phyloP scores from a whole-genome alignment of 2,329 filamentous ascomycete species.

The Aureobasidium namibiae region DNA sequence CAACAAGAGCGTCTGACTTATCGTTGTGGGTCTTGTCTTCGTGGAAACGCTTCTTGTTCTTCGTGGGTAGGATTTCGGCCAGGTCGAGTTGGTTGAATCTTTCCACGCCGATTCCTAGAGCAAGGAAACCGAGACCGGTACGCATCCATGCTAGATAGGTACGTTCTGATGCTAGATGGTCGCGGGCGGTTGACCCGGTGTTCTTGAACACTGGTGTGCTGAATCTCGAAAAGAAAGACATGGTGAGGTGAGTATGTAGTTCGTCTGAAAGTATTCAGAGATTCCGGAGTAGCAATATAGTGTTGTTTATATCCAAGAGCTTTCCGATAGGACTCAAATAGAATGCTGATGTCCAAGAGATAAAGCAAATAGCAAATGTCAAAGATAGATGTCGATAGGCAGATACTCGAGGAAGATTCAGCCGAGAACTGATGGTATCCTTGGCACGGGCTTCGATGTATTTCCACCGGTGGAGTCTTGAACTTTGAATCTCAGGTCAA shows the following conservation, averaged over 20 bases:
- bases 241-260: not conserved
- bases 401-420: not conserved
- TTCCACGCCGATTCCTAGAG: constrained; percentile 44
- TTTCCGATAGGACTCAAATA: too few relatives aligned
- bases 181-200: constrained; percentile 42
- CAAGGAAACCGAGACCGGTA: constrained; percentile 45
- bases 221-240: constrained; percentile 5
- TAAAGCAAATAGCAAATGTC: not conserved
- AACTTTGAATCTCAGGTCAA: not conserved
- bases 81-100: constrained; percentile 32
- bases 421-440: constrained; percentile 1
- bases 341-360: not conserved
- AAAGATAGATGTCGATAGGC: not conserved
- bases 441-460: not conserved
- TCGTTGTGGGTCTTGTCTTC: not conserved
- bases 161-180: constrained; percentile 47
- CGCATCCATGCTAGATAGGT: constrained; percentile 47
- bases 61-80: constrained; percentile 21
- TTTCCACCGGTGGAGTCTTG: not conserved
- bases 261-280: too few relatives aligned
- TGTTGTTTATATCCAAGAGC: too few relatives aligned
- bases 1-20: constrained; percentile 17
- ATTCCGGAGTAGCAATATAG: too few relatives aligned
- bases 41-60: constrained; percentile 26
- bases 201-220: constrained; percentile 28